phyloP scores from a whole-genome alignment of 208 protist genomes.

The Acanthamoeba quina region DNA sequence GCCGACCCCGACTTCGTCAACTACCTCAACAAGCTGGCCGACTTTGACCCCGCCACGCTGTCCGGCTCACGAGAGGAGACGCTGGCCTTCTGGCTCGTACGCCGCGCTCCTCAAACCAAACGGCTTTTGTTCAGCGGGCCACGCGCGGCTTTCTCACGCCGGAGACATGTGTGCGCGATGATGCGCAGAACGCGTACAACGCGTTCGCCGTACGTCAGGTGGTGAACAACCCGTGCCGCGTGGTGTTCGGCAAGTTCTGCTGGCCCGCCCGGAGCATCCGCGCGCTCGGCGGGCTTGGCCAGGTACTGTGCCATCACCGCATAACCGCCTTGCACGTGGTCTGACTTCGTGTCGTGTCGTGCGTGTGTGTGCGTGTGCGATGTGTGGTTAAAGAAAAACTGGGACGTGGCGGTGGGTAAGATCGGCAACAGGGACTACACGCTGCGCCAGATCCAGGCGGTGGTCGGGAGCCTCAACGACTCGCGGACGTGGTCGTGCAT shows the following conservation, averaged over 20 bases:
- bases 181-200: constrained; percentile 45
- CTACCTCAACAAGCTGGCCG: not conserved
- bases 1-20: not conserved
- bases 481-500: constrained; percentile 22
- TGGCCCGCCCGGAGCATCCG: constrained; percentile 57
- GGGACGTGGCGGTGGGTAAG: not conserved
- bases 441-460: not conserved
- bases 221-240: constrained; percentile 35
- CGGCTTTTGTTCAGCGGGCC: no score
- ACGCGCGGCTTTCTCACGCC: no score
- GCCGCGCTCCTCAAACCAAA: no score
- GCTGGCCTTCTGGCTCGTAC: constrained; percentile 57
- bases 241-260: constrained; percentile 43
- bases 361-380: no score
- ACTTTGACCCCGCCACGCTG: not conserved
- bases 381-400: not conserved
- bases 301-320: not conserved
- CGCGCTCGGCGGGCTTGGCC: constrained; percentile 20
- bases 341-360: not conserved
- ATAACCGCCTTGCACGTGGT: no score
- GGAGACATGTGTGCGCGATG: not conserved
- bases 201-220: constrained; percentile 20
- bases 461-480: not conserved
- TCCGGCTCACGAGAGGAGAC: not conserved
- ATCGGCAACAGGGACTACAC: not conserved